Conservation (phyloP, 2,329 filamentous ascomycete species). For the Exophiala bonariae region DNA sequence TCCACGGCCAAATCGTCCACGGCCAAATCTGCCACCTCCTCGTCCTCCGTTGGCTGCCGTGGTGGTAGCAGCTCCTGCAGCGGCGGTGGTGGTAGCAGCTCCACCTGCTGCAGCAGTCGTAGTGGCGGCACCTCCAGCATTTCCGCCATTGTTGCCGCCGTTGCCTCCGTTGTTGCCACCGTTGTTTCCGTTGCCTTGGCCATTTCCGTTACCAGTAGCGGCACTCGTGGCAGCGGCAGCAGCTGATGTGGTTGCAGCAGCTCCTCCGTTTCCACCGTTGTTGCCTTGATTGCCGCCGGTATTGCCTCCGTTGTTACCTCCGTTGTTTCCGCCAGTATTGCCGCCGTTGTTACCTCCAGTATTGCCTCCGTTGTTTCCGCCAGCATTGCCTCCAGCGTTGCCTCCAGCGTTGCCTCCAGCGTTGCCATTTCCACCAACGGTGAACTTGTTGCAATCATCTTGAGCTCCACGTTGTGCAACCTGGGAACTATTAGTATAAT, state of each 20-base stretch:
- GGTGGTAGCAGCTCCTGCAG: not conserved
- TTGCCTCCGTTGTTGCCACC: conserved; percentile 10
- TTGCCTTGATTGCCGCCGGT: conserved; percentile 10
- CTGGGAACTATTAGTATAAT: conserved; percentile 7
- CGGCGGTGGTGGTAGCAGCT: conserved; percentile 2
- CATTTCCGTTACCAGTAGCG: conserved; percentile 5
- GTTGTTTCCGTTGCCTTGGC: conserved; percentile 10
- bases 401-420: conserved; percentile 47
- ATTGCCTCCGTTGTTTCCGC: conserved; percentile 48
- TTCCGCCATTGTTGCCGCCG: not conserved
- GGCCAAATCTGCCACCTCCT: conserved; percentile 8
- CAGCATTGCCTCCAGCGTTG: conserved; percentile 50
- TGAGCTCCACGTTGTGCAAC: conserved; percentile 67
- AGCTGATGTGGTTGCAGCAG: conserved; percentile 53
- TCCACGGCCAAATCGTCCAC: conserved; percentile 17
- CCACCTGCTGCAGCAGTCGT: conserved; percentile 1
- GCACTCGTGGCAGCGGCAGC: conserved; percentile 35
- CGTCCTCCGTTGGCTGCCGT: conserved; percentile 4
- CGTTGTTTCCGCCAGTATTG: conserved; percentile 44
- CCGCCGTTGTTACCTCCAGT: conserved; percentile 43
- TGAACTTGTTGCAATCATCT: conserved; percentile 65
- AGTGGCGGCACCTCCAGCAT: not conserved
- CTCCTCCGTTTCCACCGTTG: conserved; percentile 45
- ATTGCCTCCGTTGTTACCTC: conserved; percentile 41
- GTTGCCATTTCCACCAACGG: conserved; percentile 54